phyloP scores from a whole-genome alignment of 2,329 filamentous ascomycete genomes.

The Aotearoamyces nothofagi region DNA sequence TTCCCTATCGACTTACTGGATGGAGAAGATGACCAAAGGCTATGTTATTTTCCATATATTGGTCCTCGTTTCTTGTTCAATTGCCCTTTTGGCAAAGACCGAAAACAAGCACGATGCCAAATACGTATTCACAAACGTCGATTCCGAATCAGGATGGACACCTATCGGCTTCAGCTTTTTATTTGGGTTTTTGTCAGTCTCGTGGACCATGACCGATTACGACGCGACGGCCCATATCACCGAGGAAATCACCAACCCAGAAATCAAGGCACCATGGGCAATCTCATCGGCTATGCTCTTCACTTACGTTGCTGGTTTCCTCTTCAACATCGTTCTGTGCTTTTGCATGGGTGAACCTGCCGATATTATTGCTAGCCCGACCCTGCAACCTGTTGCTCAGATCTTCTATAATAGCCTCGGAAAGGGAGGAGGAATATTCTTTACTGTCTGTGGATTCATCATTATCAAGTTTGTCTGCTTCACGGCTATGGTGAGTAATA shows the following conservation, averaged over 20 bases:
- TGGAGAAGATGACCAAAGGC: slow-evolving; percentile 39
- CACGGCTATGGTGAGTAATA: slow-evolving; percentile 27
- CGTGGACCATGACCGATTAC: slow-evolving; percentile 45
- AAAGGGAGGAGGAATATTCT: slow-evolving; percentile 34
- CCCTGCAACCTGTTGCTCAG: slow-evolving; percentile 37
- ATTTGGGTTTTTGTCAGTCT: slow-evolving; percentile 42
- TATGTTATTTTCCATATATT: slow-evolving; percentile 42
- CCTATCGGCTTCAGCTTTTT: slow-evolving; percentile 38
- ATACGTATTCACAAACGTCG: slow-evolving; percentile 39
- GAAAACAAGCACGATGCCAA: slow-evolving; percentile 32
- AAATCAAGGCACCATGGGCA: slow-evolving; percentile 36
- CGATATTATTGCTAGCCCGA: slow-evolving; percentile 29
- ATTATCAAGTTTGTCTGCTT: slow-evolving; percentile 44
- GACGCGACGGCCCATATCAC: slow-evolving; percentile 31
- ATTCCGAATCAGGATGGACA: slow-evolving; percentile 34
- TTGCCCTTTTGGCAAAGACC: slow-evolving; percentile 33
- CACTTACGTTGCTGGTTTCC: slow-evolving; percentile 37
- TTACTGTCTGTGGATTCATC: slow-evolving; percentile 37
- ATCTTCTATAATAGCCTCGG: slow-evolving; percentile 43
- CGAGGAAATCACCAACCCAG: slow-evolving; percentile 35
- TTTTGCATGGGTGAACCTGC: slow-evolving; percentile 41
- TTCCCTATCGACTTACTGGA: slow-evolving; percentile 38
- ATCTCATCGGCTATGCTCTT: slow-evolving; percentile 39
- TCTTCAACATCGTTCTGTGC: slow-evolving; percentile 42
- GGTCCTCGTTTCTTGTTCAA: slow-evolving; percentile 32